Conservation (phyloP, 257 asterid genomes). For the Scutellaria minor region DNA sequence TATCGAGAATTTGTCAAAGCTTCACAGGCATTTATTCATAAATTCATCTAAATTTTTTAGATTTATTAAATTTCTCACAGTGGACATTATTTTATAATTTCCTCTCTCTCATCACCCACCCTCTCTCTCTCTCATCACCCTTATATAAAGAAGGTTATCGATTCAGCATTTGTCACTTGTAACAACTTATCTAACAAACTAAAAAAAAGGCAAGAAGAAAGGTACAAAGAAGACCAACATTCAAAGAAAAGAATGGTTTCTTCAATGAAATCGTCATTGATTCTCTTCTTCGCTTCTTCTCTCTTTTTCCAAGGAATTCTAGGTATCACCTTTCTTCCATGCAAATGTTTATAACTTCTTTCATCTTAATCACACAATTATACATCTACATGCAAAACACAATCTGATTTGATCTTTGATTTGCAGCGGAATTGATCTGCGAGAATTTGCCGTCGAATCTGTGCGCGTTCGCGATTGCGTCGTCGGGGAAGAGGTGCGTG, state of each 20-base stretch:
- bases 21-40: background rate
- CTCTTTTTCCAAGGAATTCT: conserved; percentile 46
- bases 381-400: background rate
- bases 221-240: conserved; percentile 26
- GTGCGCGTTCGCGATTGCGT: conserved; percentile 74
- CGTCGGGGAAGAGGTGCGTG: conserved; percentile 89
- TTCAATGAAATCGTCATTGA: conserved; percentile 35
- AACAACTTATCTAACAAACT: background rate
- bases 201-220: conserved; percentile 17
- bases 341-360: background rate
- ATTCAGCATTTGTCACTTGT: background rate
- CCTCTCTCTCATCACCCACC: too few species aligned
- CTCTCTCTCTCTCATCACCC: background rate
- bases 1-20: conserved; percentile 18
- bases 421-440: conserved; percentile 71
- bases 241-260: conserved; percentile 46
- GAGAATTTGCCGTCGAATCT: conserved; percentile 59
- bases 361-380: background rate
- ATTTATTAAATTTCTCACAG: background rate
- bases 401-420: background rate
- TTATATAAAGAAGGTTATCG: conserved; percentile 35
- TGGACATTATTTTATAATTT: background rate
- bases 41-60: background rate
- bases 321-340: conserved; percentile 41
- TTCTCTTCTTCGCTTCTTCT: conserved; percentile 59